Evolutionary conservation across 2,329 filamentous ascomycete genomes (phyloP).

Genomic region (Tolypocladium nubicola): DNA sequence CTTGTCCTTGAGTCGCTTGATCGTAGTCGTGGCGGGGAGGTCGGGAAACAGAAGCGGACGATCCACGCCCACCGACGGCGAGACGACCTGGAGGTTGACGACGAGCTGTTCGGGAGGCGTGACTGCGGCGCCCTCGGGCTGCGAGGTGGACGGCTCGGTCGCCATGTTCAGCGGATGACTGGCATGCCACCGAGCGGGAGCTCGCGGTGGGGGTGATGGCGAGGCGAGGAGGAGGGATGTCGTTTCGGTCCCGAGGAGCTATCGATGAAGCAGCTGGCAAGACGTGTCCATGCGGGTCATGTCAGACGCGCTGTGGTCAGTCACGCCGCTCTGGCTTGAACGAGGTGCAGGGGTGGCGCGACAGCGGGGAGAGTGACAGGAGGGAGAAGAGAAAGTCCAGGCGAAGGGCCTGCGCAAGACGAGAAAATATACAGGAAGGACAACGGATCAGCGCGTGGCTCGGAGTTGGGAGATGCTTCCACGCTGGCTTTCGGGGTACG

Average conservation of each 20-base stretch:
- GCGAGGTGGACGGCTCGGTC: slow-evolving; percentile 20
- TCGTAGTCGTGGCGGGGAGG: slow-evolving; percentile 38
- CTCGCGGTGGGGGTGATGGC: background rate
- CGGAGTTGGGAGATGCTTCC: background rate
- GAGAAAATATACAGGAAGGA: background rate
- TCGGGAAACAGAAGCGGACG: slow-evolving; percentile 37
- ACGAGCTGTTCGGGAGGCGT: slow-evolving; percentile 21
- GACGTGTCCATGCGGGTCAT: slow-evolving; percentile 7
- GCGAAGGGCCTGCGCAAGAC: background rate
- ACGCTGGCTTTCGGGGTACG: slow-evolving; percentile 2
- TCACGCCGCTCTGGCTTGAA: background rate
- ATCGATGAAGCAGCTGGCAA: background rate
- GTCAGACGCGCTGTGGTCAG: slow-evolving; percentile 4
- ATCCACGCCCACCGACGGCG: slow-evolving; percentile 44
- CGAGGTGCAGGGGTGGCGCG: background rate
- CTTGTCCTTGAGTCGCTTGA: slow-evolving; percentile 46
- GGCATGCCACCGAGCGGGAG: slow-evolving; percentile 12
- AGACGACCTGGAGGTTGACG: slow-evolving; percentile 48
- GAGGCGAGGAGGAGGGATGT: background rate
- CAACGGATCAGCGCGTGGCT: background rate
- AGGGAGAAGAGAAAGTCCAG: background rate
- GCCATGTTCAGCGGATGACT: slow-evolving; percentile 24
- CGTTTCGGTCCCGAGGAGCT: background rate
- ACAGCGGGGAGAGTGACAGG: no score
- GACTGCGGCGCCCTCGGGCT: slow-evolving; percentile 11